A percentile compares a stretch with the other conserved stretches of the same genome.
Conservation (phyloP, 495 filamentous ascomycete genomes). For the Friedmanniomyces endolithicus region DNA sequence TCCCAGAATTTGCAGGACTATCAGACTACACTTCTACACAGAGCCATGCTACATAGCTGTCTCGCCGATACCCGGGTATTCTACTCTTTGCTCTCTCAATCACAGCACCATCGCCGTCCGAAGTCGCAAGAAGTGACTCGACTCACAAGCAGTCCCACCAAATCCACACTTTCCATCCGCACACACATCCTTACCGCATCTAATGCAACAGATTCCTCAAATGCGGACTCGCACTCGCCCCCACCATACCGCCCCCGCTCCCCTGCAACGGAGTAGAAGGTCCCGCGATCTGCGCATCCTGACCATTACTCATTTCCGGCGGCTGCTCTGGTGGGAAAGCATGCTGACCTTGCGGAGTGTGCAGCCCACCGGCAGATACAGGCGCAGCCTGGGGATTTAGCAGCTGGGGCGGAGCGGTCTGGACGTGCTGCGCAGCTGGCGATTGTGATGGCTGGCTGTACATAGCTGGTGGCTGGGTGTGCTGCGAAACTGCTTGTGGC, state of each 20-base stretch:
- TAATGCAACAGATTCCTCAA: constrained; percentile 20
- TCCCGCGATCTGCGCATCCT: not conserved
- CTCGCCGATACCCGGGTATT: too few species aligned
- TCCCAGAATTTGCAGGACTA: too few species aligned
- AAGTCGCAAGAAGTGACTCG: too few species aligned
- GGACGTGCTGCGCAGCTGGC: not conserved
- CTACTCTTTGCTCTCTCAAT: too few species aligned
- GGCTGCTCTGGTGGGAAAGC: not conserved
- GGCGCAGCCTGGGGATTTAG: not conserved
- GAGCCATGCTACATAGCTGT: too few species aligned
- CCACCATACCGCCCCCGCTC: not conserved
- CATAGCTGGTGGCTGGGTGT: not conserved
- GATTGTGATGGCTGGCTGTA: not conserved
- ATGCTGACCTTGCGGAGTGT: not conserved
- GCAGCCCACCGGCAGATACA: not conserved
- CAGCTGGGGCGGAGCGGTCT: not conserved
- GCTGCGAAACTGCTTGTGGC: not conserved
- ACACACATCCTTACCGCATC: not conserved
- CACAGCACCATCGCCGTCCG: too few species aligned
- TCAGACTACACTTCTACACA: too few species aligned
- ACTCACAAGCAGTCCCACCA: too few species aligned
- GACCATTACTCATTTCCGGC: constrained; percentile 1
- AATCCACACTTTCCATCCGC: too few species aligned
- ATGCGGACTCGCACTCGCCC: constrained; percentile 23
- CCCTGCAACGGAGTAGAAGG: constrained; percentile 10